Evolutionary conservation across 495 filamentous ascomycete genomes (phyloP).

Genomic region (Aspergillus sparsus): DNA sequence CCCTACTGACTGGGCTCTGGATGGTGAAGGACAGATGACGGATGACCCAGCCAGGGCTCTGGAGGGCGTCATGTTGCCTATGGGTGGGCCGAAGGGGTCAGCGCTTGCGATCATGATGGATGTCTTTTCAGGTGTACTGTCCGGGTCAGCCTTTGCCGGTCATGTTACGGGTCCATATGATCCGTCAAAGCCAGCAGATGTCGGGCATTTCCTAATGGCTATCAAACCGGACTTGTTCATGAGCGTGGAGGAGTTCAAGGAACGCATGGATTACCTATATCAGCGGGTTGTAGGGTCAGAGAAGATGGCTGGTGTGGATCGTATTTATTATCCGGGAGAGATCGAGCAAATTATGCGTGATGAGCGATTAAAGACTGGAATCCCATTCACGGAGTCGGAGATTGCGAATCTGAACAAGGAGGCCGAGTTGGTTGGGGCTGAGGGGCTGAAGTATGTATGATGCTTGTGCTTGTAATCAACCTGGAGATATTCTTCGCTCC

Average conservation of each 20-base stretch:
- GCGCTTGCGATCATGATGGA: conserved; percentile 81
- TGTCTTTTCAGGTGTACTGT: conserved; percentile 76
- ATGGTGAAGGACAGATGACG: conserved; percentile 66
- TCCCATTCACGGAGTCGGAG: conserved; percentile 66
- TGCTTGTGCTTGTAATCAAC: no score
- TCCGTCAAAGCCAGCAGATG: conserved; percentile 63
- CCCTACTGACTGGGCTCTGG: conserved; percentile 71
- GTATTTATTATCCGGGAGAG: conserved; percentile 79
- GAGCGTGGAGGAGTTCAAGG: conserved; percentile 65
- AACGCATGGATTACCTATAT: conserved; percentile 71
- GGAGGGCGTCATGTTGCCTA: conserved; percentile 74
- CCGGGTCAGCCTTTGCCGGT: conserved; percentile 70
- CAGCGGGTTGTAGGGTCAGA: conserved; percentile 62
- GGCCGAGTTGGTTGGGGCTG: conserved; percentile 56
- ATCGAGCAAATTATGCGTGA: conserved; percentile 66
- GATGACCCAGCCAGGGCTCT: conserved; percentile 66
- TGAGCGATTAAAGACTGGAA: conserved; percentile 56
- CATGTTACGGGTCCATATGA: conserved; percentile 74
- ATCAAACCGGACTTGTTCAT: conserved; percentile 79
- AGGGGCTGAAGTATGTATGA: conserved; percentile 25
- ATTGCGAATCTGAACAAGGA: conserved; percentile 67
- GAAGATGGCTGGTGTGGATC: conserved; percentile 68
- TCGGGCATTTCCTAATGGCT: conserved; percentile 74
- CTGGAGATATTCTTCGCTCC: no score
- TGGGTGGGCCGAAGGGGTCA: conserved; percentile 77